Conservation (phyloP, 73 alveolate species). For the Durusdinium trenchii region DNA sequence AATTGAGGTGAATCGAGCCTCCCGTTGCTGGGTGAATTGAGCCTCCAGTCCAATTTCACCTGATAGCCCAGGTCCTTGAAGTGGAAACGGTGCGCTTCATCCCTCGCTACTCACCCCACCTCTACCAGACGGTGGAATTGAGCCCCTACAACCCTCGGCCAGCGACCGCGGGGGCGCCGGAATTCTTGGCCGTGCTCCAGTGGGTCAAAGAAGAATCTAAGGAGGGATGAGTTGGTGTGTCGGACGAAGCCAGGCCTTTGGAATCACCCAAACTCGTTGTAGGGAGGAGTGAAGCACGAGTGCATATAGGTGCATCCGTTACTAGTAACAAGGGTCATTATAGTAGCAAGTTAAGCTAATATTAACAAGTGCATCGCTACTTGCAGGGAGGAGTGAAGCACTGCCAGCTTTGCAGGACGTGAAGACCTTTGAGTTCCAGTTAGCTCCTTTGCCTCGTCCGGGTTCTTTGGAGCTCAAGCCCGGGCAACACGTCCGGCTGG, state of each 20-base stretch:
- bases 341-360: too few species aligned
- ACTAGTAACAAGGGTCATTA: too few species aligned
- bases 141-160: conserved; percentile 93
- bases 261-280: background rate
- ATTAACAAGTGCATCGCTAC: too few species aligned
- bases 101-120: conserved; percentile 82
- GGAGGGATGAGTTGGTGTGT: background rate
- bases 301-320: too few species aligned
- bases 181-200: conserved; percentile 45
- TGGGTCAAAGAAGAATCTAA: conserved; percentile 57
- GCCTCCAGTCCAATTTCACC: too few species aligned
- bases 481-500: conserved; percentile 90
- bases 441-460: conserved; percentile 80
- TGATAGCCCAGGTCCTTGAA: too few species aligned
- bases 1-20: too few species aligned
- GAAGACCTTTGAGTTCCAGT: conserved; percentile 77
- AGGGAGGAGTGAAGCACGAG: background rate
- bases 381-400: background rate
- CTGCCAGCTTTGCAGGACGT: conserved; percentile 2
- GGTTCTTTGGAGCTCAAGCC: conserved; percentile 15
- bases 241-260: background rate
- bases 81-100: conserved; percentile 59
- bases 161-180: conserved; percentile 2
- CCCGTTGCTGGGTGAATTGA: too few species aligned
- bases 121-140: conserved; percentile 64